Conservation (phyloP, 2,329 filamentous ascomycete genomes). For the Colletotrichum lini region DNA sequence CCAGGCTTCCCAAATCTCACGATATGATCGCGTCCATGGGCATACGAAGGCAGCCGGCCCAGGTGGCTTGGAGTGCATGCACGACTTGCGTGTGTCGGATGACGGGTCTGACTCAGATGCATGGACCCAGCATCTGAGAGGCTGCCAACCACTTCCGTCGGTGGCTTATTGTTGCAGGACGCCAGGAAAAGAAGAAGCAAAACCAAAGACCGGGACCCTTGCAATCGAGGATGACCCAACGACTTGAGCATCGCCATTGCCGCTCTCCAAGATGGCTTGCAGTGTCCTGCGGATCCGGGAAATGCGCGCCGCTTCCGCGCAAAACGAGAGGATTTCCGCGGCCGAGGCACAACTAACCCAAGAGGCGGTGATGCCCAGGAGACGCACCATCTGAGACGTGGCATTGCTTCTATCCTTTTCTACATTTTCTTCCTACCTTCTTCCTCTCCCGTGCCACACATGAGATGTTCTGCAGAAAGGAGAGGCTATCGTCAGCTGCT, state of each 20-base stretch:
- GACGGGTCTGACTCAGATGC: conserved; percentile 21
- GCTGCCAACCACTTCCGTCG: conserved; percentile 1
- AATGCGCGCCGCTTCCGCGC: background rate
- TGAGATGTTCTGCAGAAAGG: conserved; percentile 16
- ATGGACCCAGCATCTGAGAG: background rate
- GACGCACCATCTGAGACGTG: conserved; percentile 12
- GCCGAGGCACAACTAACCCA: background rate
- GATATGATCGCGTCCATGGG: background rate
- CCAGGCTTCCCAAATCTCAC: background rate
- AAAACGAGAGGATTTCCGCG: background rate
- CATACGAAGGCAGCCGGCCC: background rate
- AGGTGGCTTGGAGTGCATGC: conserved; percentile 5
- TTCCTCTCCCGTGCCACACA: background rate
- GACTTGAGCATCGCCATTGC: background rate
- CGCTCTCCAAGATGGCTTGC: background rate
- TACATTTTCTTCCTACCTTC: background rate
- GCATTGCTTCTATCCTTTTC: conserved; percentile 7
- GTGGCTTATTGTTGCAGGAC: conserved; percentile 9
- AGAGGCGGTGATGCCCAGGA: conserved; percentile 10
- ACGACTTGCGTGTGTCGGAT: conserved; percentile 7
- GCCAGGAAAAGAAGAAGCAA: background rate
- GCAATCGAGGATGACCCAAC: background rate
- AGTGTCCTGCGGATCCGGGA: background rate
- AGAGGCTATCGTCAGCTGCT: background rate
- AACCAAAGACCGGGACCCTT: background rate